Base-by-base conservation (phyloP, 1,139 yeast genomes). In the Candida freyschussii region DNA sequence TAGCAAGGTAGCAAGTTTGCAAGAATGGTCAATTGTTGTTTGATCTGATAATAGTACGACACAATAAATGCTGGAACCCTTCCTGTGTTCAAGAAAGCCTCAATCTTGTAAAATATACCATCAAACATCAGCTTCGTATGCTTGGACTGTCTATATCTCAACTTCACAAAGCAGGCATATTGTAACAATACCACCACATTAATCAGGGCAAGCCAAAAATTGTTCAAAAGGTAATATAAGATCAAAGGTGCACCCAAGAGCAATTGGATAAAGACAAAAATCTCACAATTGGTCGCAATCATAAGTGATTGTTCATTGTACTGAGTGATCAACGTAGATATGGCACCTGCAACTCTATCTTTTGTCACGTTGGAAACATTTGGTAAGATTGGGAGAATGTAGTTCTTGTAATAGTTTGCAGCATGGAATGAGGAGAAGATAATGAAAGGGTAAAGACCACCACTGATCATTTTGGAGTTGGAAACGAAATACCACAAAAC, bases 61-160 rank as follows among this genome's bases (percentile, higher is more conserved):
- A 72, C 80, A 32, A 73, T 59, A 10, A 53, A 53, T 4, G 72
- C 67, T 16, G 95, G 94, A 22, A 79, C 60, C 22, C 68, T 55
- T 21, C 83, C 72, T 35, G 73, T 69, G 50, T 67, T 63, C 36
- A 82, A 63, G 14, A 73, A 43, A 9, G 76, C 75, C 55, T 87
- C 96, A 36, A 79, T 52, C 46, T 76, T 69, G 36, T 81, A 75
- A 55, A 83, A 84, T 56, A 80, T 63, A 22, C 71, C 65, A 59
- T 81, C 78, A 55, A 87, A 67, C 32, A 77, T 75, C 44, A 74
- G 63, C 61, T 86, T 78, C 43, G 86, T 80, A 60, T 78, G 78
- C 31, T 75, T 69, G n/a, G 93, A 81, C 52, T 76, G 80, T 53
- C 83, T 89, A 55, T 68, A 85, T 60, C 96, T 75, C 44, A 82